These are phyloP conservation scores for Cystobasidium tubakii DNA, from an alignment of 768 basidiomycete species.

Conservation along the genomic window DNA sequence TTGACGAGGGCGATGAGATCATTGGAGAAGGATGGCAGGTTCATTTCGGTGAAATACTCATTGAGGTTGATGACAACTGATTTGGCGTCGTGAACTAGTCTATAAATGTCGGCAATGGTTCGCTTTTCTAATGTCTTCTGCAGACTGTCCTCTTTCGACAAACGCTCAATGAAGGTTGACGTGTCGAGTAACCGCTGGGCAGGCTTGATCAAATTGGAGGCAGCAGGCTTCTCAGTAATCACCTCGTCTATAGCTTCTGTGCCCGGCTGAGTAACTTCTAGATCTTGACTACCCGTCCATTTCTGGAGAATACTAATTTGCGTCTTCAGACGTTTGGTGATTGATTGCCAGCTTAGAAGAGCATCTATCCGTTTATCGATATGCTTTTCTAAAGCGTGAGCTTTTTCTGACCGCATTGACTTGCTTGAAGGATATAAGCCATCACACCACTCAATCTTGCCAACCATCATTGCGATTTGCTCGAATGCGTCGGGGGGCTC, in stretches of 20 bases:
- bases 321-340: constrained; percentile 73
- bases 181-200: constrained; percentile 36
- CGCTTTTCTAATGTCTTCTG: constrained; percentile 83
- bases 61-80: constrained; percentile 77
- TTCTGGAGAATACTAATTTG: constrained; percentile 73
- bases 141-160: constrained; percentile 93
- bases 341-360: constrained; percentile 84
- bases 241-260: constrained; percentile 59
- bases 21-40: constrained; percentile 80
- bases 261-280: constrained; percentile 73
- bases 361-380: constrained; percentile 76
- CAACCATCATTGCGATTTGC: constrained; percentile 43
- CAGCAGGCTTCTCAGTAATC: constrained; percentile 47
- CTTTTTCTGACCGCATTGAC: constrained; percentile 55
- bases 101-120: constrained; percentile 64
- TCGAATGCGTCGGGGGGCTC: constrained; percentile 40
- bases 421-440: constrained; percentile 43
- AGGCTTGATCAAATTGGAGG: neutral
- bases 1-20: constrained; percentile 85
- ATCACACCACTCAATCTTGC: constrained; percentile 44
- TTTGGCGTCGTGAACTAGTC: constrained; percentile 76
- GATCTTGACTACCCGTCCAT: constrained; percentile 88
- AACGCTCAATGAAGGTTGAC: constrained; percentile 77
- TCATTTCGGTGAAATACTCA: constrained; percentile 72
- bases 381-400: constrained; percentile 56